Conservation (phyloP, 2,329 filamentous ascomycete species). For the Myriangium duriaei region DNA sequence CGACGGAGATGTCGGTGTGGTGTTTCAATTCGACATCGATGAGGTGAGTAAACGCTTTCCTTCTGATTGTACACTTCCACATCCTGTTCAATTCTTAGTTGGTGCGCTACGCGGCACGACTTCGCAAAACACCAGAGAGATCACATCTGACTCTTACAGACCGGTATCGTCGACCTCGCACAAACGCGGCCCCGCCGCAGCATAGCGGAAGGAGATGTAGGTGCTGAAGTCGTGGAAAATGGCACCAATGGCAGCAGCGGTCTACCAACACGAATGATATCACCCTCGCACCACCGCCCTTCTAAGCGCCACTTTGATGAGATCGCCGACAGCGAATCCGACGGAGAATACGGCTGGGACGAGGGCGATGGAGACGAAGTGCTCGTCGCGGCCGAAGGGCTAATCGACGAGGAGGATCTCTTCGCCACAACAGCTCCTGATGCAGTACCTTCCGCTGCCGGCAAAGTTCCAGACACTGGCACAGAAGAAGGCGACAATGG, state of each 20-base stretch:
- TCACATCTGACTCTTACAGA: conserved; percentile 5
- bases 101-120: no score
- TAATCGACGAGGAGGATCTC: conserved; percentile 27
- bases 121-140: conserved; percentile 20
- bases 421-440: no score
- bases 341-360: conserved; percentile 61
- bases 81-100: conserved; percentile 10
- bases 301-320: conserved; percentile 48
- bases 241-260: not conserved
- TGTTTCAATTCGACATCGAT: conserved; percentile 38
- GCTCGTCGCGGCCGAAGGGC: conserved; percentile 27
- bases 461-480: no score
- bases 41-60: conserved; percentile 28
- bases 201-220: conserved; percentile 5
- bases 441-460: no score
- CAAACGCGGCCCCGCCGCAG: no score
- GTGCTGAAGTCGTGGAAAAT: not conserved
- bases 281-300: conserved; percentile 12
- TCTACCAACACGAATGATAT: not conserved
- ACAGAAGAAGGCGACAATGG: no score
- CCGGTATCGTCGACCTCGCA: not conserved
- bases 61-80: conserved; percentile 1
- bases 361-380: conserved; percentile 49
- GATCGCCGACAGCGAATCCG: conserved; percentile 46
- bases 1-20: conserved; percentile 29